A percentile compares a stretch with the other conserved stretches of the same genome.
phyloP scores from a whole-genome alignment of 2,329 filamentous ascomycete genomes.

The Amylocarpus encephaloides region DNA sequence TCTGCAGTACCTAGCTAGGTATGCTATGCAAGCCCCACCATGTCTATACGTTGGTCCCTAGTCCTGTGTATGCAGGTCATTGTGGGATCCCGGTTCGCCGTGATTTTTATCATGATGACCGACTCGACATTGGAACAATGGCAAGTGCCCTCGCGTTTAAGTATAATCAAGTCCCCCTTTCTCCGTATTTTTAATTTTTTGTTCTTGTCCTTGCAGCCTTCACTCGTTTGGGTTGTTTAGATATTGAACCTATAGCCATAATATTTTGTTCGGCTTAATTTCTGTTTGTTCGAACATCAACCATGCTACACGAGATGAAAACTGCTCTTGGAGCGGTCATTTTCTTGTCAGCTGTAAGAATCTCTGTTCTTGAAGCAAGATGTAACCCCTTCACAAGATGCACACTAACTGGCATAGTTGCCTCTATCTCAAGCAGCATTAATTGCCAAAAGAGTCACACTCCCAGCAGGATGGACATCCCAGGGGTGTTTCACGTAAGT shows the following conservation, averaged over 20 bases:
- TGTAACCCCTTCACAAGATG: not conserved
- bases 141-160: not conserved
- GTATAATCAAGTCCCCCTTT: not conserved
- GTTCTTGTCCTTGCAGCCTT: not conserved
- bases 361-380: not conserved
- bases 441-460: slow-evolving; percentile 4
- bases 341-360: slow-evolving; percentile 4
- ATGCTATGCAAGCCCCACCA: not conserved
- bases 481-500: slow-evolving; percentile 25
- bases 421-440: not conserved
- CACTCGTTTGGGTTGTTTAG: slow-evolving; percentile 3
- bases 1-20: not conserved
- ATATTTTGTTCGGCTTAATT: not conserved
- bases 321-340: not conserved
- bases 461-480: slow-evolving; percentile 21
- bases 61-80: not conserved
- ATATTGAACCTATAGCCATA: not conserved
- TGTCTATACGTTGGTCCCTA: slow-evolving; percentile 4
- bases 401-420: not conserved
- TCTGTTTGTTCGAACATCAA: not conserved
- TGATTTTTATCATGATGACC: not conserved
- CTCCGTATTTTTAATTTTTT: not conserved
- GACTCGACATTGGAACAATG: not conserved
- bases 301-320: slow-evolving; percentile 1
- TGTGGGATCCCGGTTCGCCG: not conserved